Base-by-base conservation (phyloP, 148 eudicot species). In the Drosera capensis region DNA sequence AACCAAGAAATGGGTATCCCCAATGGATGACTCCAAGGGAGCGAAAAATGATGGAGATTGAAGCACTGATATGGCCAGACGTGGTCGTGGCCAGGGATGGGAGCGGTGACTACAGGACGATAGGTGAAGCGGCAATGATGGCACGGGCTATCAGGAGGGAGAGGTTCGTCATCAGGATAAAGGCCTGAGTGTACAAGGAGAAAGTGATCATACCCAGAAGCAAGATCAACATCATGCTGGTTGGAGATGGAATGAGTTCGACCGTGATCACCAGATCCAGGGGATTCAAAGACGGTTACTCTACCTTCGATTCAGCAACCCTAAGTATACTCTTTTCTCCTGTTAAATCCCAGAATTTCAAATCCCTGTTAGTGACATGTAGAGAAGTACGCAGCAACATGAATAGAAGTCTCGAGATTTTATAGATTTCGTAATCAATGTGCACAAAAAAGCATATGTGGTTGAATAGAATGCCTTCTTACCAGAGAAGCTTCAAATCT, bases 221-320 rank as follows among this genome's bases (percentile, higher is more conserved):
- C 39, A 82, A 82, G 55, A 49, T 49, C 36, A 78, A 75, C 45
- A 40, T 82, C 22, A 65, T 82, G 72, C 46, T 78, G 20, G 47
- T 67, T 31, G 93, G 93, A 36, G 77, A 70, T 34, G 79, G 86
- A 19, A 65, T 78, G 60, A 72, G 72, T 47, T 50, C 64, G 11
- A 82, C 86, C 9, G 53, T 78, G 11, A 72, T 82, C 57, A 71
- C 56, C 1, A 79, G 82, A 7, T 66, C 65, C 0, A 69, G 70
- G 50, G 71, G 63, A 21, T 62, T 72, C 36, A 65, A 52, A 13
- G 79, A 74, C 30, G 93, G 93, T 1, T 78, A 43, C 46, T 74
- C 82, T 37, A 72, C 86, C 26, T 82, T 71, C 43, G 47, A 53
- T 19, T 72, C 79, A 8, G 87, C 87, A 0, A 79, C 82, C 8